Conservation (phyloP, 129 eudicot genomes). For the Glebionis coronaria region DNA sequence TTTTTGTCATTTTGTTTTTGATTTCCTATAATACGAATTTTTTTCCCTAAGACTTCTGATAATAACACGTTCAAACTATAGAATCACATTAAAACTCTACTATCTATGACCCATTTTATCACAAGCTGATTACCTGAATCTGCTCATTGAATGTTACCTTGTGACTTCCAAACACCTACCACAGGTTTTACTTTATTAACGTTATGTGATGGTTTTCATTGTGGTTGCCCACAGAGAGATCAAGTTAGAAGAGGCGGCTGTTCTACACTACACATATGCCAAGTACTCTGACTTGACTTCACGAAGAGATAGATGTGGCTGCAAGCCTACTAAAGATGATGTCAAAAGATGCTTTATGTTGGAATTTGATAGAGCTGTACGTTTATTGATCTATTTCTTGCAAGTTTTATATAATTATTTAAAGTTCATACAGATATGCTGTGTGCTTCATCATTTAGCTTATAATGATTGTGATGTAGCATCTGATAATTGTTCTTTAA, state of each 20-base stretch:
- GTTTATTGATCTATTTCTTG: slow-evolving; percentile 24
- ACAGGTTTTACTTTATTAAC: background rate
- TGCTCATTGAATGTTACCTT: too few relatives aligned
- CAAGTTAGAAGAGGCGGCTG: slow-evolving; percentile 95
- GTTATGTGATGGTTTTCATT: background rate
- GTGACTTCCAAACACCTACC: background rate
- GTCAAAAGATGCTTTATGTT: slow-evolving; percentile 95
- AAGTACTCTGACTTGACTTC: slow-evolving; percentile 94
- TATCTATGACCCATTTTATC: too few relatives aligned
- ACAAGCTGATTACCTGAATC: too few relatives aligned
- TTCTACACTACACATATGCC: slow-evolving; percentile 82
- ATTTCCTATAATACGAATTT: too few relatives aligned
- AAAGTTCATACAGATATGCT: background rate
- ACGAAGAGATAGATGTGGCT: slow-evolving; percentile 91
- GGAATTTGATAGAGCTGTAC: slow-evolving; percentile 91
- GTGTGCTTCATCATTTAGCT: slow-evolving; percentile 9
- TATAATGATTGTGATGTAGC: background rate
- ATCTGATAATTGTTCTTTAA: slow-evolving; percentile 1
- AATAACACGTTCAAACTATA: too few relatives aligned
- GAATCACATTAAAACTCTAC: too few relatives aligned
- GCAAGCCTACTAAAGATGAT: slow-evolving; percentile 95
- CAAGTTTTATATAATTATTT: background rate
- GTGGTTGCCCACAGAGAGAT: slow-evolving; percentile 60
- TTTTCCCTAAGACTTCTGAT: too few relatives aligned
- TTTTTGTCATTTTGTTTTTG: too few relatives aligned